Conservation (phyloP, 805 yeast genomes). For the Ogataea pilisensis region DNA sequence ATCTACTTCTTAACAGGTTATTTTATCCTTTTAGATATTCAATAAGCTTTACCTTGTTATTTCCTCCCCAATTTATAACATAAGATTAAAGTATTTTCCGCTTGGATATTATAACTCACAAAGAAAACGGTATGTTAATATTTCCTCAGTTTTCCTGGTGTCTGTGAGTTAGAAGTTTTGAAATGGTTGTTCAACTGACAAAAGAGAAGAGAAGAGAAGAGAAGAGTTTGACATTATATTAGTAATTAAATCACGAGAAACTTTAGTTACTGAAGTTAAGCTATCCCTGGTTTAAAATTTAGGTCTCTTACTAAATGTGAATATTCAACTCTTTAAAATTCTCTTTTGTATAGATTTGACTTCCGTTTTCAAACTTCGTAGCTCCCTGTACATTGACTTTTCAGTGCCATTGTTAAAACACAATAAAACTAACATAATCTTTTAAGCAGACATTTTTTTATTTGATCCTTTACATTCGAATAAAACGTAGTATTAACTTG, state of each 20-base stretch:
- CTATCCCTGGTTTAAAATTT: too few relatives aligned
- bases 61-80: conserved; percentile 6
- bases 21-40: not conserved
- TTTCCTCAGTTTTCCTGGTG: not conserved
- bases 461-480: too few relatives aligned
- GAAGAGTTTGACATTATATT: too few relatives aligned
- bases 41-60: not conserved
- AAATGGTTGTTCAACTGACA: not conserved
- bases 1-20: not conserved
- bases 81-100: not conserved
- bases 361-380: too few relatives aligned
- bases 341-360: not conserved
- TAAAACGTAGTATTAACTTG: conserved; percentile 1
- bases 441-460: conserved; percentile 1
- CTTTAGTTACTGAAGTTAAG: too few relatives aligned
- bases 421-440: too few relatives aligned
- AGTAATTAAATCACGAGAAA: too few relatives aligned
- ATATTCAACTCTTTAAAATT: not conserved
- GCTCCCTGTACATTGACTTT: too few relatives aligned
- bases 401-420: not conserved
- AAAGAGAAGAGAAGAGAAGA: not conserved
- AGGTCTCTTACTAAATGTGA: not conserved
- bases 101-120: not conserved
- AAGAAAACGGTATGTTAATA: not conserved
- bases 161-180: not conserved